phyloP scores from a whole-genome alignment of 345 rosid genomes.

The Microcos paniculata region DNA sequence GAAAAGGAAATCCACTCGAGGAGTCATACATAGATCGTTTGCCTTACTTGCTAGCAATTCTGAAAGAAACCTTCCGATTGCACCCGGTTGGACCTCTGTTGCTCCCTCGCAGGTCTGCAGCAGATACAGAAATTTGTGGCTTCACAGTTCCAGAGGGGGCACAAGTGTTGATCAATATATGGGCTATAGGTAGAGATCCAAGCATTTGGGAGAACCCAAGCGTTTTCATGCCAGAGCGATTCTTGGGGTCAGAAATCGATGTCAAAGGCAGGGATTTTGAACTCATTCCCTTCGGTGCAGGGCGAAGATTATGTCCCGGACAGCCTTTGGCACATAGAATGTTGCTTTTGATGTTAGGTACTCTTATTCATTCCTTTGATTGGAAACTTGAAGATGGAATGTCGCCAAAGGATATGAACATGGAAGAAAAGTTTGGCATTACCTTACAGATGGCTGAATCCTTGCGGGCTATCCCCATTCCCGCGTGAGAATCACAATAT shows the following conservation, averaged over 20 bases:
- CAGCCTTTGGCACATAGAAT: slow-evolving; percentile 38
- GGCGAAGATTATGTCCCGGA: slow-evolving; percentile 50
- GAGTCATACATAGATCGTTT: slow-evolving; percentile 35
- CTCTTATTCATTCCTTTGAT: slow-evolving; percentile 40
- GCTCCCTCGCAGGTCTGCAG: slow-evolving; percentile 40
- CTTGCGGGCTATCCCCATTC: slow-evolving; percentile 30
- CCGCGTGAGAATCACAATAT: neutral
- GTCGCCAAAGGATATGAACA: slow-evolving; percentile 24
- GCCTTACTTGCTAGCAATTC: slow-evolving; percentile 45
- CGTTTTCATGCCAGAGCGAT: slow-evolving; percentile 42
- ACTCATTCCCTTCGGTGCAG: slow-evolving; percentile 44
- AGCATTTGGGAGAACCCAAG: slow-evolving; percentile 34
- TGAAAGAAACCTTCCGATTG: slow-evolving; percentile 53
- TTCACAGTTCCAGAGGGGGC: slow-evolving; percentile 40
- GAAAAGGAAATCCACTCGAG: slow-evolving; percentile 26
- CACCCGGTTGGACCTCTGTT: slow-evolving; percentile 42
- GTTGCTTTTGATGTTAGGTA: slow-evolving; percentile 41
- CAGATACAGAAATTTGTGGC: slow-evolving; percentile 27
- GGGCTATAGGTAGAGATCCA: slow-evolving; percentile 54
- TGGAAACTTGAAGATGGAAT: slow-evolving; percentile 38
- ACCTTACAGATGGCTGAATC: slow-evolving; percentile 33
- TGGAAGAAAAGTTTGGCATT: slow-evolving; percentile 43
- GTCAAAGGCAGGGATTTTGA: slow-evolving; percentile 34
- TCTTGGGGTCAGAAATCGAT: slow-evolving; percentile 37
- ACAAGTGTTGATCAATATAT: slow-evolving; percentile 41